Base-by-base conservation (phyloP, 1,284 basidiomycete genomes). In the Ganoderma sinense region DNA sequence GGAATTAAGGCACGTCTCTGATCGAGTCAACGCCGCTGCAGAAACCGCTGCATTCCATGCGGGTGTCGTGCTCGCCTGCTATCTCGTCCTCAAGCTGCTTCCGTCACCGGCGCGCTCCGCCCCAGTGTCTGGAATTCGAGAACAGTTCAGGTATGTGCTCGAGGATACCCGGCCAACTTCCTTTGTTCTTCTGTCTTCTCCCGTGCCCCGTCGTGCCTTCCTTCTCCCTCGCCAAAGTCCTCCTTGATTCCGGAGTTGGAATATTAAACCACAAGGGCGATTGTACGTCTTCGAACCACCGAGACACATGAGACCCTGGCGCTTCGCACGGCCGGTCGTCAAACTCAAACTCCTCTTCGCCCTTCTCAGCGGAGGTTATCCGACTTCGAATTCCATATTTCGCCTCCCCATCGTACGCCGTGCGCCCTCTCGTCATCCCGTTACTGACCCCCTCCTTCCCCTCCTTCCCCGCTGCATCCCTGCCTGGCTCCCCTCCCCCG, bases 41-140 rank as follows among this genome's bases (percentile, higher is more conserved):
- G 93, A 94, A 82, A 93, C 91, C 0, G 71, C 89, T 14, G 87
- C 91, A 14, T 94, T 94, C 74, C 93, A 94, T 76, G 77, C 78
- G 20, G 91, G 91, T 39, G 86, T 94, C 56, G 85, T 88, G 2
- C 66, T 87, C 14, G 84, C 89, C 0, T 92, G 88, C 68, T 87
- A 82, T 70, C 40, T 87, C 26, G 82, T 90, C 14, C 82, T 92
- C 33, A 81, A 77, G 26, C 48, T 84, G 14, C 80, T 86, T 5
- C 62, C 36, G 6, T 43, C 40, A 64, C 33, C 67, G 40, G 18
- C 48, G 31, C 14, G 65, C 45, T 68, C 68, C 66, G 67, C 69
- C 23, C 71, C 73, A 64, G 61, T 78, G 68, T 89, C 92, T 33
- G 87, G 87, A 45, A 87, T 91, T 65, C 86, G 86, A 48, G 83